phyloP scores from a whole-genome alignment of 2,329 filamentous ascomycete species.

The Colletotrichum sp. region DNA sequence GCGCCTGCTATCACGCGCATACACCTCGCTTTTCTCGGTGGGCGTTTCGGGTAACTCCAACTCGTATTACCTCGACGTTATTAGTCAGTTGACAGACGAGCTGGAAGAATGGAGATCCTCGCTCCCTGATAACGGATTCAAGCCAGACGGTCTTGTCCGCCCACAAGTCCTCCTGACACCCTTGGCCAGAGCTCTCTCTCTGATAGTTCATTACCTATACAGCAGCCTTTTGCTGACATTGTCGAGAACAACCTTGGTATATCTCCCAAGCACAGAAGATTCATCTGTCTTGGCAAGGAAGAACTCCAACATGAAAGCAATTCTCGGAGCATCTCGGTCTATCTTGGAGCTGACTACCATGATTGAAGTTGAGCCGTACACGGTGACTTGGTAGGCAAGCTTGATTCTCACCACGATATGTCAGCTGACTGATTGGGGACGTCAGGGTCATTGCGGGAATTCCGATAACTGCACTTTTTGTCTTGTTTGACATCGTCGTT shows the following conservation, averaged over 20 bases:
- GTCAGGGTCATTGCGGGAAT: conserved; percentile 38
- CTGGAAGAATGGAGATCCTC: conserved; percentile 32
- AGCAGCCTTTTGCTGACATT: conserved; percentile 31
- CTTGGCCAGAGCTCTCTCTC: background rate
- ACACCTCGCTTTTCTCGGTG: conserved; percentile 32
- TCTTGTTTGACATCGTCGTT: conserved; percentile 46
- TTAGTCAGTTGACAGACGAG: conserved; percentile 30
- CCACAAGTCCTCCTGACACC: conserved; percentile 13
- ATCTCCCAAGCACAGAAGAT: conserved; percentile 4
- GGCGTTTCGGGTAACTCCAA: conserved; percentile 28
- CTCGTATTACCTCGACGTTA: conserved; percentile 27
- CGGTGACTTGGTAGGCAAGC: conserved; percentile 28
- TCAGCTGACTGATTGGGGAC: background rate
- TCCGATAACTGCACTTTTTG: conserved; percentile 41
- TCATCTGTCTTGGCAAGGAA: conserved; percentile 9
- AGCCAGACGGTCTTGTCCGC: conserved; percentile 9
- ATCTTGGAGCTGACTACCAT: conserved; percentile 32
- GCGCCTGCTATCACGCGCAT: conserved; percentile 30
- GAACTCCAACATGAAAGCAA: conserved; percentile 21
- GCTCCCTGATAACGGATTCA: conserved; percentile 25
- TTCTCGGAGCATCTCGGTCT: conserved; percentile 27
- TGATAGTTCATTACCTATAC: conserved; percentile 31
- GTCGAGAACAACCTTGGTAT: conserved; percentile 28
- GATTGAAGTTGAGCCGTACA: conserved; percentile 34
- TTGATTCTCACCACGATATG: background rate